These are phyloP conservation scores for Pseudotsuga menziesii DNA, from an alignment of 75 land plant genomes.

Conservation along the genomic window DNA sequence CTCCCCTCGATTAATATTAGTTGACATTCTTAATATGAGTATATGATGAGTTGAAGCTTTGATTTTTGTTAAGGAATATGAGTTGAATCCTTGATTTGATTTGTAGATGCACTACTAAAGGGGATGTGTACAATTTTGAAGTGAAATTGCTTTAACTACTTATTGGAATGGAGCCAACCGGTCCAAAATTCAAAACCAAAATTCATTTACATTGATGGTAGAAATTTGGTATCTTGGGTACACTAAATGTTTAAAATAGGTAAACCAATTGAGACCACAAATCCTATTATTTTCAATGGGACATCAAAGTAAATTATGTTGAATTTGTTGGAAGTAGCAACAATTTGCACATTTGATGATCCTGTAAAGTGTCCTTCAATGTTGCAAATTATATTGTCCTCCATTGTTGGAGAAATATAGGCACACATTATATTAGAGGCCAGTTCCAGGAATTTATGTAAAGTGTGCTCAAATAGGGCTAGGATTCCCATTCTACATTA, in stretches of 20 bases:
- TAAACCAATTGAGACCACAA: constrained; percentile 20
- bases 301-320: constrained; percentile 23
- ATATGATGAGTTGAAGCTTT: too few species aligned
- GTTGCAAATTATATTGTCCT: too few species aligned
- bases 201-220: constrained; percentile 29
- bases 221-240: constrained; percentile 47
- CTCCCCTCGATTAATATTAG: too few species aligned
- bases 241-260: constrained; percentile 34
- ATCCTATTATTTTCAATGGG: constrained; percentile 26
- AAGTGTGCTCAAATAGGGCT: too few species aligned
- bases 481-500: too few species aligned
- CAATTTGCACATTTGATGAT: constrained; percentile 37
- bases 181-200: constrained; percentile 36
- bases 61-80: too few species aligned
- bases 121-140: constrained; percentile 67
- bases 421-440: too few species aligned
- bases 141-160: constrained; percentile 51
- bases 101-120: constrained; percentile 52
- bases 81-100: too few species aligned
- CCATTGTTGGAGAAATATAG: too few species aligned
- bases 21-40: too few species aligned
- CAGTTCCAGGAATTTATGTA: too few species aligned
- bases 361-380: constrained; percentile 33
- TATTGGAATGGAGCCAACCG: constrained; percentile 60
- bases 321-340: constrained; percentile 36